A percentile compares a stretch with the other conserved stretches of the same genome.
phyloP scores from a whole-genome alignment of 1,284 basidiomycete genomes.

The Pyrrhoderma noxium region DNA sequence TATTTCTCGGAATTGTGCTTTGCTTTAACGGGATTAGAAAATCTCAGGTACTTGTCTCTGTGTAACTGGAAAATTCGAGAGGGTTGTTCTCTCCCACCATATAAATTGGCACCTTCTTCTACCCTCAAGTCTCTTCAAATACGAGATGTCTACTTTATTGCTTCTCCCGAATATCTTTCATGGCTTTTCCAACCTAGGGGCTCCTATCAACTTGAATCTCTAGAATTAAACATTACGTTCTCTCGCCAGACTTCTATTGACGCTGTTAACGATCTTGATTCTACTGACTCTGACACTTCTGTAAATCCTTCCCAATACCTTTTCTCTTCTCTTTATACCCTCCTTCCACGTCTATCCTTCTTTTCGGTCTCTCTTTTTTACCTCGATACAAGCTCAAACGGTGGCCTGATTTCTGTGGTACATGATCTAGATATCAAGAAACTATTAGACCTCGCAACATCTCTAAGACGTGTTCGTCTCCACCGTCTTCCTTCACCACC shows the following conservation, averaged over 20 bases:
- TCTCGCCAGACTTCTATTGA: not conserved
- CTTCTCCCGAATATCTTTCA: conserved; percentile 4
- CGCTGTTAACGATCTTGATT: not conserved
- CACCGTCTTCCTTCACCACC: not conserved
- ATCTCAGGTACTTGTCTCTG: conserved; percentile 5
- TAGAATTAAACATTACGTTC: conserved; percentile 11
- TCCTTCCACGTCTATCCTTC: conserved; percentile 1
- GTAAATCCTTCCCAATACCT: not conserved
- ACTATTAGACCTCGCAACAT: not conserved
- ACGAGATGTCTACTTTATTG: conserved; percentile 5
- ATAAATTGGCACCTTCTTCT: not conserved
- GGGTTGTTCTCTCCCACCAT: too few relatives aligned
- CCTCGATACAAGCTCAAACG: conserved; percentile 6
- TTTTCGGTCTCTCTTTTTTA: conserved; percentile 7
- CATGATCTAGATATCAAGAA: conserved; percentile 9
- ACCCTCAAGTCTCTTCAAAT: conserved; percentile 3
- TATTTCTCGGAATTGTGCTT: conserved; percentile 7
- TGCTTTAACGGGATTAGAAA: conserved; percentile 1
- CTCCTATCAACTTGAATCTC: not conserved
- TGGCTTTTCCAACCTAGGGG: conserved; percentile 14
- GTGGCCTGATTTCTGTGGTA: not conserved
- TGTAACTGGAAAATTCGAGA: conserved; percentile 9
- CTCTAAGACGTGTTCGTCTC: not conserved
- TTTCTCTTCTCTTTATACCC: not conserved
- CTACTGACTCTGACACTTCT: not conserved